A percentile compares a stretch with the other conserved stretches of the same genome.
phyloP scores from a whole-genome alignment of 805 yeast genomes.

The Barnettozyma vustinii region DNA sequence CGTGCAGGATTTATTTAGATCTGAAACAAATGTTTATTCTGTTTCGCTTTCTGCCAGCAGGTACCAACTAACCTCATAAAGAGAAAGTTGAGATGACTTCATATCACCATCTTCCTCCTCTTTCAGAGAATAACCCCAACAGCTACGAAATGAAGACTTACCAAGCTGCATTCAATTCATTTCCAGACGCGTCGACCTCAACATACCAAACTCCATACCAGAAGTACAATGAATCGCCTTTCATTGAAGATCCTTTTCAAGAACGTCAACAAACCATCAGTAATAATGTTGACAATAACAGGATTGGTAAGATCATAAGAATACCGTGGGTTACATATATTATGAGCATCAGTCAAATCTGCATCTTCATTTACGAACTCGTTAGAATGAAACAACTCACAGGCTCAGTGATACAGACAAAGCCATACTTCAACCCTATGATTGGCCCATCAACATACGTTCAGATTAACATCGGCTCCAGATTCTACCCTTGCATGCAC shows the following conservation, averaged over 20 bases:
- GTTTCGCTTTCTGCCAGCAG: neutral
- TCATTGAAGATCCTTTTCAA: slow-evolving; percentile 3
- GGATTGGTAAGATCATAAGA: neutral
- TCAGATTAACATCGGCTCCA: slow-evolving; percentile 62
- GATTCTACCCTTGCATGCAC: slow-evolving; percentile 70
- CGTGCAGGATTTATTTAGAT: neutral
- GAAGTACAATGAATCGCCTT: neutral
- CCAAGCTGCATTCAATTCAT: neutral
- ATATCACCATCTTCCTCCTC: neutral
- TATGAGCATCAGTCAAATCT: slow-evolving; percentile 39
- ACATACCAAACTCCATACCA: neutral
- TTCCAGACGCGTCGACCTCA: neutral
- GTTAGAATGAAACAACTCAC: slow-evolving; percentile 52
- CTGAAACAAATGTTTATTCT: neutral
- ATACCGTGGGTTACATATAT: slow-evolving; percentile 14
- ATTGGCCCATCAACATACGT: slow-evolving; percentile 67
- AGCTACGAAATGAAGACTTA: slow-evolving; percentile 1
- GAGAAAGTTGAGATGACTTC: neutral
- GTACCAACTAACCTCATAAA: neutral
- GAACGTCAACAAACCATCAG: neutral
- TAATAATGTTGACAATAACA: too few species aligned
- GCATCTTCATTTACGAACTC: slow-evolving; percentile 59
- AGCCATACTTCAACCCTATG: slow-evolving; percentile 76
- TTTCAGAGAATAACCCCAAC: neutral
- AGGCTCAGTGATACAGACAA: slow-evolving; percentile 59